These are phyloP conservation scores for Salix caprea DNA, from an alignment of 345 rosid genomes.

Conservation along the genomic window DNA sequence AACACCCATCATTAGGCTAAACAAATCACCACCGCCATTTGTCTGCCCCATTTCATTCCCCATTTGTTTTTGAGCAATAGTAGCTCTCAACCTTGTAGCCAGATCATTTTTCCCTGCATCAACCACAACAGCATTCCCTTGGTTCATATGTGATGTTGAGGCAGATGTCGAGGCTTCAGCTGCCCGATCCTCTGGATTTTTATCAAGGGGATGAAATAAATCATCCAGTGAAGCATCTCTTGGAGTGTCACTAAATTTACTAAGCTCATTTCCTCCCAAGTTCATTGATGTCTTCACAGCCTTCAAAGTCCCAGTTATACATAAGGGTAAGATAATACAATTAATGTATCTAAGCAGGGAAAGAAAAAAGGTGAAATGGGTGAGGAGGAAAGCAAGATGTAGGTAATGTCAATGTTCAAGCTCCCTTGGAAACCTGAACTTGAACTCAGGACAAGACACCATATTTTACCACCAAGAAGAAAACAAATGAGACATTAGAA, in stretches of 20 bases:
- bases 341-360: background rate
- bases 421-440: constrained; percentile 6
- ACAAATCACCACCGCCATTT: too few species aligned
- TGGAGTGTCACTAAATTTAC: constrained; percentile 28
- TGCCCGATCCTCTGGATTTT: too few species aligned
- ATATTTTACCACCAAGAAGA: background rate
- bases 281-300: constrained; percentile 46
- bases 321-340: constrained; percentile 9
- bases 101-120: too few species aligned
- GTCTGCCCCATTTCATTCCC: too few species aligned
- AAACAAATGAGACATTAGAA: background rate
- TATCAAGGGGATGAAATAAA: constrained; percentile 38
- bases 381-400: background rate
- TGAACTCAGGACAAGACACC: background rate
- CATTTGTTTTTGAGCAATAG: too few species aligned
- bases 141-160: too few species aligned
- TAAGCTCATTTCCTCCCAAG: constrained; percentile 64
- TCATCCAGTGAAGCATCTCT: constrained; percentile 97
- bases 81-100: too few species aligned
- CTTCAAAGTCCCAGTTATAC: constrained; percentile 36
- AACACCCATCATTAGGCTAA: too few species aligned
- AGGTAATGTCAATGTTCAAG: constrained; percentile 1
- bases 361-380: background rate
- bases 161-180: too few species aligned
- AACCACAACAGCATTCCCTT: too few species aligned